These are phyloP conservation scores for Aspergillus ibericus DNA, from an alignment of 2,329 filamentous ascomycete genomes.

Conservation along the genomic window DNA sequence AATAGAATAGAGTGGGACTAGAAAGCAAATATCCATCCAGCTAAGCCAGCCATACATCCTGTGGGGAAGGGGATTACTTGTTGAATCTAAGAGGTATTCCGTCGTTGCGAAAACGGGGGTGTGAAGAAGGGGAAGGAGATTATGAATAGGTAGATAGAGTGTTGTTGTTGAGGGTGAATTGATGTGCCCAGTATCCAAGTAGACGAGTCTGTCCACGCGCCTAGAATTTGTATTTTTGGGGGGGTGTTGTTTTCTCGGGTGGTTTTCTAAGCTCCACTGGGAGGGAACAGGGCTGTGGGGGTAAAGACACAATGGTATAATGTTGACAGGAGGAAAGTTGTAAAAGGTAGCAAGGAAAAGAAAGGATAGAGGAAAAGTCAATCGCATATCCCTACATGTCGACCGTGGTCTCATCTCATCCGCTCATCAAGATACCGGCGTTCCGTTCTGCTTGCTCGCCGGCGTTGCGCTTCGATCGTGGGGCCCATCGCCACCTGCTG, in stretches of 20 bases:
- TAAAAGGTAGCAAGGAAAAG: constrained; percentile 18
- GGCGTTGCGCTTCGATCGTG: constrained; percentile 40
- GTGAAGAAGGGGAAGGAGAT: too few species aligned
- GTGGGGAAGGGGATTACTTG: too few species aligned
- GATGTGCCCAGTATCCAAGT: too few species aligned
- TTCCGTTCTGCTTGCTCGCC: constrained; percentile 33
- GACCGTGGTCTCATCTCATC: constrained; percentile 1
- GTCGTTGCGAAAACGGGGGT: too few species aligned
- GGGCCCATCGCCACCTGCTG: constrained; percentile 28
- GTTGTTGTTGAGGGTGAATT: too few species aligned
- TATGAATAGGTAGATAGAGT: too few species aligned
- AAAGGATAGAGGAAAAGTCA: constrained; percentile 11
- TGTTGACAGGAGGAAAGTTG: not conserved
- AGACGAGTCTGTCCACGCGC: too few species aligned
- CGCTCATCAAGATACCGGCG: constrained; percentile 26
- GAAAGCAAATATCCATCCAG: too few species aligned
- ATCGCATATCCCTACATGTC: not conserved
- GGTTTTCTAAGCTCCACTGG: not conserved
- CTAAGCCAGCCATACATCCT: too few species aligned
- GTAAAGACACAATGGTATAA: not conserved
- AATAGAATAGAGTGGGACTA: not conserved
- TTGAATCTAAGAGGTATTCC: too few species aligned
- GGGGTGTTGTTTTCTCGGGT: not conserved
- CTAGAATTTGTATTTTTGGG: not conserved
- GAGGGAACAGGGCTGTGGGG: too few species aligned